These are phyloP conservation scores for Candida tallmaniae DNA, from an alignment of 805 yeast species.

Conservation along the genomic window DNA sequence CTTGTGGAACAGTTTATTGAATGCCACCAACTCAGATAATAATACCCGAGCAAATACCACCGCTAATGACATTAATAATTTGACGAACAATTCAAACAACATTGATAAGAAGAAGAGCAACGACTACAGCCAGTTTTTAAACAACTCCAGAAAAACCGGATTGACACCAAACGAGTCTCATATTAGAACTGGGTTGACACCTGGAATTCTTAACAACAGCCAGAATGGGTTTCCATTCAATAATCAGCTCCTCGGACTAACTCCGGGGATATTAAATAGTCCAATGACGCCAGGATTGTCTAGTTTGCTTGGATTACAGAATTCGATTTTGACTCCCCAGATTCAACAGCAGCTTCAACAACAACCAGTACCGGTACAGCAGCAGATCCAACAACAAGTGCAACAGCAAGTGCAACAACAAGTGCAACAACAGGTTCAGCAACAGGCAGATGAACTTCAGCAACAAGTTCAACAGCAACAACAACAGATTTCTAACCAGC, in stretches of 20 bases:
- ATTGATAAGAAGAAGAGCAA: background rate
- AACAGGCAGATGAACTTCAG: constrained; percentile 9
- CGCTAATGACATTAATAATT: background rate
- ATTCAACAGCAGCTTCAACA: constrained; percentile 7
- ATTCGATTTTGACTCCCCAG: constrained; percentile 9
- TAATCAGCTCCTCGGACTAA: constrained; percentile 28
- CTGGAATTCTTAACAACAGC: constrained; percentile 42
- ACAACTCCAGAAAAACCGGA: constrained; percentile 46
- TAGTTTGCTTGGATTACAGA: constrained; percentile 29
- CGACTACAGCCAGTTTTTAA: constrained; percentile 24
- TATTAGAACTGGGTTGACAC: constrained; percentile 67
- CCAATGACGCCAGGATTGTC: constrained; percentile 48
- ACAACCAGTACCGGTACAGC: constrained; percentile 9
- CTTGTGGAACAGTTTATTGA: constrained; percentile 45
- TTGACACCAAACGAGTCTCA: constrained; percentile 75
- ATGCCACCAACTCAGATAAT: constrained; percentile 25
- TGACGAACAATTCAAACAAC: background rate
- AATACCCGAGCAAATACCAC: background rate
- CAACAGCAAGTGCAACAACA: constrained; percentile 9
- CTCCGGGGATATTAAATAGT: constrained; percentile 38
- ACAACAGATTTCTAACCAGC: constrained; percentile 3
- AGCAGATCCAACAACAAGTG: constrained; percentile 5
- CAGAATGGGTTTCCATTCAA: constrained; percentile 32
- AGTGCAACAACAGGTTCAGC: constrained; percentile 10
- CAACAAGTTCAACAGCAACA: constrained; percentile 4